phyloP scores from a whole-genome alignment of 1,139 yeast genomes.

The Yamadazyma songkhlaensis region DNA sequence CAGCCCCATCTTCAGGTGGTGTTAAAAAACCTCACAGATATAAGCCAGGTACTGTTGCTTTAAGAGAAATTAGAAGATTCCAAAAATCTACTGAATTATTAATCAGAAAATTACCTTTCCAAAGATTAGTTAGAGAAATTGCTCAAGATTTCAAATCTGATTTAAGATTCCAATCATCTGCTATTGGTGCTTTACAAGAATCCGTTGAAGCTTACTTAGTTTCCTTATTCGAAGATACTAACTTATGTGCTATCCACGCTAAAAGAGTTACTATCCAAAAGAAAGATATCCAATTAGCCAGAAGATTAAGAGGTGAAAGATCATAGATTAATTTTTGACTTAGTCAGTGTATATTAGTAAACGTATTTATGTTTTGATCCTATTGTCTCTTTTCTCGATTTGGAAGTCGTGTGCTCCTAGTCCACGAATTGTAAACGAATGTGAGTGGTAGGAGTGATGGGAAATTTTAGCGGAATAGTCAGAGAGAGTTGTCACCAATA shows the following conservation, averaged over 20 bases:
- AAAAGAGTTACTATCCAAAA: slow-evolving; percentile 99
- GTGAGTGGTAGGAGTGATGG: background rate
- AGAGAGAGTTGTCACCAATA: too few species aligned
- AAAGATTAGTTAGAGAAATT: slow-evolving; percentile 96
- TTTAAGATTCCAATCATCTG: slow-evolving; percentile 97
- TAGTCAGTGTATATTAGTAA: slow-evolving; percentile 1
- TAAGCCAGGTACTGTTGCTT: slow-evolving; percentile 99
- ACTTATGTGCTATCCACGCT: slow-evolving; percentile 98
- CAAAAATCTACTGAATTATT: slow-evolving; percentile 96
- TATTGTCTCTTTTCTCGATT: background rate
- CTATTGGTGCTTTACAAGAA: slow-evolving; percentile 98
- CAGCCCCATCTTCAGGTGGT: slow-evolving; percentile 98
- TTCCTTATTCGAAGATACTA: slow-evolving; percentile 91
- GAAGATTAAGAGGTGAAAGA: slow-evolving; percentile 99
- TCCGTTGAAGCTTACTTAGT: slow-evolving; percentile 97
- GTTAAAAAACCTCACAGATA: slow-evolving; percentile 99
- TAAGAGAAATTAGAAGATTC: slow-evolving; percentile 99
- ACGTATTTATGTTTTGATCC: background rate
- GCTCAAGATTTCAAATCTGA: slow-evolving; percentile 98
- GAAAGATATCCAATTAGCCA: slow-evolving; percentile 98
- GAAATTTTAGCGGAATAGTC: too few species aligned
- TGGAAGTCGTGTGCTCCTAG: too few species aligned
- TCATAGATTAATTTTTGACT: slow-evolving; percentile 33
- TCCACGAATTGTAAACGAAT: too few species aligned
- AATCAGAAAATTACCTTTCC: slow-evolving; percentile 98